Conservation (phyloP, 73 alveolate species). For the Tetrahymena thermophila region DNA sequence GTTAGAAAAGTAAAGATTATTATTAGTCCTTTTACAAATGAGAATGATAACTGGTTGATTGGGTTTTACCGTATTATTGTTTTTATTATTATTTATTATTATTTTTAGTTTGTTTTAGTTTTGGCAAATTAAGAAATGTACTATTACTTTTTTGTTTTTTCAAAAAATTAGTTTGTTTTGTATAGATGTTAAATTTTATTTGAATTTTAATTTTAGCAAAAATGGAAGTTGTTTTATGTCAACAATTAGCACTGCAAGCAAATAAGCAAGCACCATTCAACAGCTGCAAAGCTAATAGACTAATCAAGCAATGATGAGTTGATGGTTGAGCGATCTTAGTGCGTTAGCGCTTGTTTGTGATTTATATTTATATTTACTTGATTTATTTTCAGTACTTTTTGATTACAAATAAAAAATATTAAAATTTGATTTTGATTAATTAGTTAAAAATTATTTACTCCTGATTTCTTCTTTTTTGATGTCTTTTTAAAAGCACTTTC, state of each 20-base stretch:
- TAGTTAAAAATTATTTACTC: not conserved
- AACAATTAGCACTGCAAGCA: not conserved
- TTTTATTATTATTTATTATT: too few relatives aligned
- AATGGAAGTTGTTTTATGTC: not conserved
- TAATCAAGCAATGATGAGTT: not conserved
- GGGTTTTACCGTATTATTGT: not conserved
- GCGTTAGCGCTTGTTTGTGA: not conserved
- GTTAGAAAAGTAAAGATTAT: not conserved
- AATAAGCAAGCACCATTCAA: not conserved
- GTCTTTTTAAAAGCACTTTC: not conserved
- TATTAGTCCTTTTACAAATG: not conserved
- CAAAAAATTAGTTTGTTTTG: not conserved
- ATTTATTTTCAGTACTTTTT: not conserved
- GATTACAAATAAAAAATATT: too few relatives aligned
- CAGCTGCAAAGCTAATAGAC: not conserved
- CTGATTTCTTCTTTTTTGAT: not conserved
- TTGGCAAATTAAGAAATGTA: not conserved
- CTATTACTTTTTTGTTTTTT: not conserved
- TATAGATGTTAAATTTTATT: not conserved
- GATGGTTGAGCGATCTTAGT: not conserved
- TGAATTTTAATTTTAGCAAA: not conserved
- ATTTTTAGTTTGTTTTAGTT: not conserved
- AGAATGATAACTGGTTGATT: not conserved
- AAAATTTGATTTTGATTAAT: too few relatives aligned
- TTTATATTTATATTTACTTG: too few relatives aligned